A percentile compares a stretch with the other conserved stretches of the same genome.
Evolutionary conservation across 495 filamentous ascomycete genomes (phyloP).

Genomic region (Xylaria nigripes): DNA sequence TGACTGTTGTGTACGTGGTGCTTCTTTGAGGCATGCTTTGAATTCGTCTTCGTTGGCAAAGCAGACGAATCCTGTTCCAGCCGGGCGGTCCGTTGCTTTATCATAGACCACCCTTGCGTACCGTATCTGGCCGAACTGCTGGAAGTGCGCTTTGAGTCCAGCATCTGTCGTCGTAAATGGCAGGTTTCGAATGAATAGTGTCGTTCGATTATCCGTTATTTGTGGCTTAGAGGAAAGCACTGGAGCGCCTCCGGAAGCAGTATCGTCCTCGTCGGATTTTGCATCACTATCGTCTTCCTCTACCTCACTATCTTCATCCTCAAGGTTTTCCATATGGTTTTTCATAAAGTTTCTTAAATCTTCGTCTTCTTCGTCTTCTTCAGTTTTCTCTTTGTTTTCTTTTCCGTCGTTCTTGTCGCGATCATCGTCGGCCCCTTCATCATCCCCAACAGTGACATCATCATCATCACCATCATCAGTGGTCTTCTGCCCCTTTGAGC

Average conservation of each 20-base stretch:
- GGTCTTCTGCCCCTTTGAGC: constrained; percentile 26
- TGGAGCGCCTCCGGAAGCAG: constrained; percentile 28
- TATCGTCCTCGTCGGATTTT: constrained; percentile 30
- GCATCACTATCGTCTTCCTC: constrained; percentile 33
- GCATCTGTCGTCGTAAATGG: constrained; percentile 80
- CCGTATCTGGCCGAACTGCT: constrained; percentile 69
- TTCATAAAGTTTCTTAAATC: constrained; percentile 36
- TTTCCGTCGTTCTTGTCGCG: background rate
- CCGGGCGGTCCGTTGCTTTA: constrained; percentile 69
- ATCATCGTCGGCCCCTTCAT: constrained; percentile 12
- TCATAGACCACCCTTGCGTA: constrained; percentile 90
- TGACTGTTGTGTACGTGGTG: constrained; percentile 51
- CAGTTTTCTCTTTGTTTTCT: constrained; percentile 27
- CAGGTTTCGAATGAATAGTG: constrained; percentile 89
- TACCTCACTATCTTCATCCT: constrained; percentile 44
- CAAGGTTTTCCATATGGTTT: constrained; percentile 38
- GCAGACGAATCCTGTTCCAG: constrained; percentile 90
- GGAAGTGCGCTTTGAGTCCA: constrained; percentile 71
- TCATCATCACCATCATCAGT: constrained; percentile 28
- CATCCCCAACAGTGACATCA: constrained; percentile 15
- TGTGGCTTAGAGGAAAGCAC: constrained; percentile 30
- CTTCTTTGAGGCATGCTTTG: constrained; percentile 59
- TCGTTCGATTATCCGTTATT: constrained; percentile 53
- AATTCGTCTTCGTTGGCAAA: constrained; percentile 74
- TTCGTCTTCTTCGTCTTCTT: constrained; percentile 33